Conservation (phyloP, 305 asterid species). For the Fraxinus paxiana region DNA sequence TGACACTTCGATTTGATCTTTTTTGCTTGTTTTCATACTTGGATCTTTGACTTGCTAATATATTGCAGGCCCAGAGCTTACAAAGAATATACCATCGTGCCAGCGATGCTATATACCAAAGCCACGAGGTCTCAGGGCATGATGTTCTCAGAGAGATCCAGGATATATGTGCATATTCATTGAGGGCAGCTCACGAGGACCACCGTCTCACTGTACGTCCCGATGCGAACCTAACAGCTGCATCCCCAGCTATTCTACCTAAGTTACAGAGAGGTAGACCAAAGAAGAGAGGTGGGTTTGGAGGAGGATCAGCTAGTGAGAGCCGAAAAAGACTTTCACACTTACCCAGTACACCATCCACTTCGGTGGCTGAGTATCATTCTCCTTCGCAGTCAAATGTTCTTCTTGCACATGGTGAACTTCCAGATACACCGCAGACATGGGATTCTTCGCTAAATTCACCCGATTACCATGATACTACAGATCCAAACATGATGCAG, state of each 20-base stretch:
- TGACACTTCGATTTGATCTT: slow-evolving; percentile 3
- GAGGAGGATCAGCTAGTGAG: slow-evolving; percentile 29
- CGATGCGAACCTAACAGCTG: slow-evolving; percentile 34
- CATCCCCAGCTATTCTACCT: slow-evolving; percentile 39
- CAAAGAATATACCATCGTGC: slow-evolving; percentile 55
- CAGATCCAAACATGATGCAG: slow-evolving; percentile 38
- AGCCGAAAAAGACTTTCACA: slow-evolving; percentile 32
- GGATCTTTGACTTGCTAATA: slow-evolving; percentile 6
- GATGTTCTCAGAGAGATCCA: slow-evolving; percentile 64
- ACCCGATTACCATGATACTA: slow-evolving; percentile 38
- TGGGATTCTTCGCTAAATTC: slow-evolving; percentile 53
- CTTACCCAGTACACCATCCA: slow-evolving; percentile 23
- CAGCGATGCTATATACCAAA: slow-evolving; percentile 46
- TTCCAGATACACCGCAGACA: slow-evolving; percentile 46
- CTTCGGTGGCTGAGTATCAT: slow-evolving; percentile 28
- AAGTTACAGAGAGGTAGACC: slow-evolving; percentile 54
- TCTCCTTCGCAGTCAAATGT: slow-evolving; percentile 35
- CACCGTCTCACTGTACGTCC: slow-evolving; percentile 46
- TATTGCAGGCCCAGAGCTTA: slow-evolving; percentile 53
- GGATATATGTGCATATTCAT: slow-evolving; percentile 59
- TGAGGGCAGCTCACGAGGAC: slow-evolving; percentile 62
- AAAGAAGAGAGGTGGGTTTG: slow-evolving; percentile 46
- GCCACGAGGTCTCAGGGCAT: slow-evolving; percentile 41
- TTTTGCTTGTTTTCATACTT: slow-evolving; percentile 7
- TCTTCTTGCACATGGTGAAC: slow-evolving; percentile 23